Conservation (phyloP, 2,329 filamentous ascomycete species). For the Myriangium duriaei region DNA sequence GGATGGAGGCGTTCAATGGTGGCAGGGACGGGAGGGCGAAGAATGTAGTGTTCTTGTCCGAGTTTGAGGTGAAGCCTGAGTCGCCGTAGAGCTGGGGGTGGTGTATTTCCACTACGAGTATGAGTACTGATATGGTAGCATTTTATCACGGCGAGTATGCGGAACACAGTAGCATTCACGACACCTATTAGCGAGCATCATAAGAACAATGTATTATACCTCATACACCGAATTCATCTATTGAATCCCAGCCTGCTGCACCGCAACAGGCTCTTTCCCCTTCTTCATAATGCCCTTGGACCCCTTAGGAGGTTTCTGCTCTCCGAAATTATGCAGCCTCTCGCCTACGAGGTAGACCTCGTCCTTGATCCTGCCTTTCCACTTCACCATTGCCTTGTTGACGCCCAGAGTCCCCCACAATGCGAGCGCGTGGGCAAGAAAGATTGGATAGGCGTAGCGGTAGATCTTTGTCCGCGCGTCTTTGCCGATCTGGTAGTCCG, state of each 20-base stretch:
- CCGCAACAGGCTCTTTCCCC: slow-evolving; percentile 9
- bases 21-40: too few relatives aligned
- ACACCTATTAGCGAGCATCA: too few relatives aligned
- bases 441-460: slow-evolving; percentile 61
- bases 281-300: slow-evolving; percentile 21
- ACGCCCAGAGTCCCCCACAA: slow-evolving; percentile 40
- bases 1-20: too few relatives aligned
- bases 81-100: too few relatives aligned
- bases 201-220: slow-evolving; percentile 1
- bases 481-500: slow-evolving; percentile 1
- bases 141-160: too few relatives aligned
- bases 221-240: not conserved
- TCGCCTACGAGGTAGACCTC: slow-evolving; percentile 96
- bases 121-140: too few relatives aligned
- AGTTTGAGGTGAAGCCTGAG: too few relatives aligned
- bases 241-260: not conserved
- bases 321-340: slow-evolving; percentile 84
- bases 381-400: slow-evolving; percentile 51
- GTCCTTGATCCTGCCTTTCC: slow-evolving; percentile 74
- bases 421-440: slow-evolving; percentile 34
- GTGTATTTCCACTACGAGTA: too few relatives aligned
- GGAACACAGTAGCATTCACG: too few relatives aligned
- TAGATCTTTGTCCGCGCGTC: slow-evolving; percentile 32
- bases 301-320: slow-evolving; percentile 30
- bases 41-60: too few relatives aligned